These are phyloP conservation scores for Astrothelium subdiscretum DNA, from an alignment of 495 filamentous ascomycete species.

Conservation along the genomic window DNA sequence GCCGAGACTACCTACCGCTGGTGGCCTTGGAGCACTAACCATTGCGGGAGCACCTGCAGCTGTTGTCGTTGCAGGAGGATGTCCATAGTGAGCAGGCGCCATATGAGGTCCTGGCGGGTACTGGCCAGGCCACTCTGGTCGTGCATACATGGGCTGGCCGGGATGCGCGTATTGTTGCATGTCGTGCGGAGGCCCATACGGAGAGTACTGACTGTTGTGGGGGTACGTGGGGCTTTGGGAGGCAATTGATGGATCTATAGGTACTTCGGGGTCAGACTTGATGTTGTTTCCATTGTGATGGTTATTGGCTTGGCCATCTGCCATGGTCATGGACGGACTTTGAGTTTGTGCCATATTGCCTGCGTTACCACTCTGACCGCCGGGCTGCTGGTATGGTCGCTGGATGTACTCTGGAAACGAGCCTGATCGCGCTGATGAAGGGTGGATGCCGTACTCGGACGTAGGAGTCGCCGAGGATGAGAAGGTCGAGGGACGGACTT, in stretches of 20 bases:
- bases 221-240: slow-evolving; percentile 85
- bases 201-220: slow-evolving; percentile 61
- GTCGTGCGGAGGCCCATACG: slow-evolving; percentile 76
- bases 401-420: slow-evolving; percentile 68
- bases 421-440: slow-evolving; percentile 65
- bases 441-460: slow-evolving; percentile 76
- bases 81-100: slow-evolving; percentile 50
- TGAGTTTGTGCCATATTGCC: slow-evolving; percentile 94
- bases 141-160: slow-evolving; percentile 50
- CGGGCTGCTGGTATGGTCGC: slow-evolving; percentile 47
- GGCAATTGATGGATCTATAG: slow-evolving; percentile 98
- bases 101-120: slow-evolving; percentile 55
- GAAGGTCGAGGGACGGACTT: slow-evolving; percentile 60
- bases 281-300: slow-evolving; percentile 51
- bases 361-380: slow-evolving; percentile 60
- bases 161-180: slow-evolving; percentile 57
- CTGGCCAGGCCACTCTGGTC: slow-evolving; percentile 65
- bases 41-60: slow-evolving; percentile 24
- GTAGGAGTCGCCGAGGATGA: slow-evolving; percentile 73
- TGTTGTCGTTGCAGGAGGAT: slow-evolving; percentile 44
- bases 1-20: slow-evolving; percentile 22
- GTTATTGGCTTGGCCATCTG: slow-evolving; percentile 62
- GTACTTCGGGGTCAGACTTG: slow-evolving; percentile 90
- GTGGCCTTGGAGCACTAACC: slow-evolving; percentile 27
- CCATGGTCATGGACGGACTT: slow-evolving; percentile 85